Evolutionary conservation across 768 basidiomycete species (phyloP).

Genomic region (Rubroboletus pulcherrimus): DNA sequence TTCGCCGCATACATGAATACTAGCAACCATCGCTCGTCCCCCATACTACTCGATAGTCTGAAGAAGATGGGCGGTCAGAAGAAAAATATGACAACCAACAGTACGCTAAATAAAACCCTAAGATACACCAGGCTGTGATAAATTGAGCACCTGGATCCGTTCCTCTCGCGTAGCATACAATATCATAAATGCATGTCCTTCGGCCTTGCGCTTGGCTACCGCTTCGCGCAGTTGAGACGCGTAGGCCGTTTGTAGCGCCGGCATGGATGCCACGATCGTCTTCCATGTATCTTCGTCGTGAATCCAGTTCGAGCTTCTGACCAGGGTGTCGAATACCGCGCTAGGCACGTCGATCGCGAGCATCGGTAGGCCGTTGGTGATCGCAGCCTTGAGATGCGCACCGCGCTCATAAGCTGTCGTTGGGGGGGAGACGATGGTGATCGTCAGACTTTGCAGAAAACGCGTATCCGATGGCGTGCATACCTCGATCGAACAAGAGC

Average conservation of each 20-base stretch:
- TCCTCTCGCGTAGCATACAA: conserved; percentile 70
- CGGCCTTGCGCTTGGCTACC: conserved; percentile 54
- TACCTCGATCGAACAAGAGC: conserved; percentile 66
- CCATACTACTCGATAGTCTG: neutral
- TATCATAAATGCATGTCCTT: conserved; percentile 60
- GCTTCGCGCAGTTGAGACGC: conserved; percentile 68
- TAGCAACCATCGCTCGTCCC: neutral
- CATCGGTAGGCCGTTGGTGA: conserved; percentile 59
- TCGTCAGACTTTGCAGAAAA: no score
- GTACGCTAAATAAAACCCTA: neutral
- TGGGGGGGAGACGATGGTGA: no score
- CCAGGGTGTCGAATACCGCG: conserved; percentile 59
- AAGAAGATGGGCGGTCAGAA: neutral
- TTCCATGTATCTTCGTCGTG: conserved; percentile 77
- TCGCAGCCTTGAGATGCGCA: conserved; percentile 52
- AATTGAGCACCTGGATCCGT: conserved; percentile 55
- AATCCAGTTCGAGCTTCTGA: conserved; percentile 57
- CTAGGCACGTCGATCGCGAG: conserved; percentile 69
- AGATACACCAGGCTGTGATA: conserved; percentile 21
- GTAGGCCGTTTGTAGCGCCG: conserved; percentile 55
- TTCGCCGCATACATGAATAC: neutral
- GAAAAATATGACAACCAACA: neutral
- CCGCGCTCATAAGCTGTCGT: conserved; percentile 60
- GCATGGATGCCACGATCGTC: conserved; percentile 50
- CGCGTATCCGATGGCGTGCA: neutral